phyloP scores from a whole-genome alignment of 2,329 filamentous ascomycete genomes.

The Beauveria scarabaeidicola region DNA sequence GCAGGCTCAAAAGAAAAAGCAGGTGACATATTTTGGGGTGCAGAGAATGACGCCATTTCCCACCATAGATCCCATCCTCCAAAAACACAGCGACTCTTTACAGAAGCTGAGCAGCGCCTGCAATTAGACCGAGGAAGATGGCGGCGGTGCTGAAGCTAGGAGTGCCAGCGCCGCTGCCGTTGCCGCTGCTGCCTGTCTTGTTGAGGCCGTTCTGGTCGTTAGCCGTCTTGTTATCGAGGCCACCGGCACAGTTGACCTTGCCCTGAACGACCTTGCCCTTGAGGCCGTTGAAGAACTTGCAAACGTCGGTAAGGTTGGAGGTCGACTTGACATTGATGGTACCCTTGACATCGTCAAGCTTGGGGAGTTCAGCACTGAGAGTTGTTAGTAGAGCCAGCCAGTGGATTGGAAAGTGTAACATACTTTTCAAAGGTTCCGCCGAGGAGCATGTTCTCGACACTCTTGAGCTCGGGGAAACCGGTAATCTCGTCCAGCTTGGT shows the following conservation, averaged over 20 bases:
- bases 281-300: constrained; percentile 39
- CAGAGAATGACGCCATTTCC: constrained; percentile 29
- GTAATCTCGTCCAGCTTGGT: constrained; percentile 57
- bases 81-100: constrained; percentile 26
- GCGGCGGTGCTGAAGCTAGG: constrained; percentile 36
- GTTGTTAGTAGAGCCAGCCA: constrained; percentile 46
- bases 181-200: constrained; percentile 21
- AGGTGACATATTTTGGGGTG: constrained; percentile 23
- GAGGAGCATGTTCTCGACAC: constrained; percentile 71
- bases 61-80: constrained; percentile 19
- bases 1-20: constrained; percentile 24
- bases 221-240: constrained; percentile 11
- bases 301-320: constrained; percentile 51
- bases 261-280: constrained; percentile 16
- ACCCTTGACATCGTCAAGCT: constrained; percentile 59
- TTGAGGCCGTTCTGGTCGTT: constrained; percentile 30
- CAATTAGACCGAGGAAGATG: constrained; percentile 38
- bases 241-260: constrained; percentile 29
- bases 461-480: constrained; percentile 59
- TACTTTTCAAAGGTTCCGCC: constrained; percentile 77
- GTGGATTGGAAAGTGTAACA: constrained; percentile 30
- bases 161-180: constrained; percentile 19
- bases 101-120: constrained; percentile 42
- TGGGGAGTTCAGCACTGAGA: constrained; percentile 62
- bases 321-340: constrained; percentile 63